Base-by-base conservation (phyloP, 1,284 basidiomycete species). In the Rhizoctonia solani region DNA sequence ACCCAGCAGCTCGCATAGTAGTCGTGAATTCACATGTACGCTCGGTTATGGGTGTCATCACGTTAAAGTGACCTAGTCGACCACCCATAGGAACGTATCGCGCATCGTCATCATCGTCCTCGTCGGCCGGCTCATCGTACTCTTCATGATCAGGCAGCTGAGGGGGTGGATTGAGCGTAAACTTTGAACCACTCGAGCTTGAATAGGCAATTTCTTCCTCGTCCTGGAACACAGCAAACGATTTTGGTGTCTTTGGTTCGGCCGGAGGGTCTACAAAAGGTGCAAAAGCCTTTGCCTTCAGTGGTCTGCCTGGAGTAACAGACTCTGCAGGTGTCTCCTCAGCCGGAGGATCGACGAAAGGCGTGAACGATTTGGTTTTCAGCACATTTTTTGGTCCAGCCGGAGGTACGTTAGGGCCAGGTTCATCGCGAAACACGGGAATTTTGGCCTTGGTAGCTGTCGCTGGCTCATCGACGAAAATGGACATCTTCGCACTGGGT, bases 41-140 rank as follows among this genome's bases (percentile, higher is more conserved):
- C 77, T 98, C 95, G 3, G 92, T 92, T 74, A 98, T 96, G 0
- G 95, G 95, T 9, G 95, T 97, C 91, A 98, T 93, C 65, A 92
- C 86, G 73, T 92, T 87, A 77, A 93, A 90, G 68, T 81, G 81
- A 25, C 89, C 90, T 72, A 90, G 87, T 53, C 90, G 84, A 11
- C 88, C 87, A 25, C 88, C 87, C 67, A 89, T 79, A 19, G 87
- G 87, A 8, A 82, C 79, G 4, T 81, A 79, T 52, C 79, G 80
- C 79, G 14, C 69, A 39, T 73, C 66, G 39, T 73, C 72, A 16
- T 72, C 69, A 23, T 73, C 69, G 30, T 72, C 54, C 47, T 71
- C 59, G 23, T 49, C 68, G 37, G 55, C 61, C 44, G 8, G 59
- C 44, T 70, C 59, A 39, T 72, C 67, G 39, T 68, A 68, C 27